phyloP scores from a whole-genome alignment of 2,329 filamentous ascomycete genomes.

The Exutisphaerella laricina region DNA sequence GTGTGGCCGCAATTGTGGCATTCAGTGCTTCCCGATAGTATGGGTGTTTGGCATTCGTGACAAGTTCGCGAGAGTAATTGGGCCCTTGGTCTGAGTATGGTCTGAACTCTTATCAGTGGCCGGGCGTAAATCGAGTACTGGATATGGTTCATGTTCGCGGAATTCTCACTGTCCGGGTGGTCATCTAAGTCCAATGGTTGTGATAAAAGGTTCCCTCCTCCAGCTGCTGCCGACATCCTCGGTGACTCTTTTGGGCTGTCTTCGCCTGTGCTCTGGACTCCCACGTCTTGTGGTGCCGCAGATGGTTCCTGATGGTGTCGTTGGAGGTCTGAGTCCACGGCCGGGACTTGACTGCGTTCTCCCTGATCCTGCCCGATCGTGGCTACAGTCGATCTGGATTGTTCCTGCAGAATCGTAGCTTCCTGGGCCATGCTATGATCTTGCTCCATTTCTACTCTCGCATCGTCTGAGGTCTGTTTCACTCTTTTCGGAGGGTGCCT shows the following conservation, averaged over 20 bases:
- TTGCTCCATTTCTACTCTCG: constrained; percentile 42
- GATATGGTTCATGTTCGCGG: constrained; percentile 6
- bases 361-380: constrained; percentile 9
- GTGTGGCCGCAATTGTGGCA: constrained; percentile 66
- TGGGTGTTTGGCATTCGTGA: constrained; percentile 56
- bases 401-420: constrained; percentile 10
- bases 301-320: constrained; percentile 3
- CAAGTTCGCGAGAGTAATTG: constrained; percentile 70
- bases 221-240: constrained; percentile 5
- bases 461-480: constrained; percentile 48
- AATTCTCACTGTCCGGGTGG: constrained; percentile 7
- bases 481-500: constrained; percentile 64
- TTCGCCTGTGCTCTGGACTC: not conserved
- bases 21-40: constrained; percentile 4
- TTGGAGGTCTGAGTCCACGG: constrained; percentile 2
- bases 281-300: constrained; percentile 4
- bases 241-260: constrained; percentile 3
- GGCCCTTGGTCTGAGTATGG: constrained; percentile 62
- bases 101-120: constrained; percentile 33
- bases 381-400: too few relatives aligned
- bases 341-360: not conserved
- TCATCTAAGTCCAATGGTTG: constrained; percentile 5
- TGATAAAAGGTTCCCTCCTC: constrained; percentile 1
- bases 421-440: constrained; percentile 5
- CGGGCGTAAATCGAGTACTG: constrained; percentile 21